Evolutionary conservation across 306 rosid genomes (phyloP).

Genomic region (Cicer chorassanicum): DNA sequence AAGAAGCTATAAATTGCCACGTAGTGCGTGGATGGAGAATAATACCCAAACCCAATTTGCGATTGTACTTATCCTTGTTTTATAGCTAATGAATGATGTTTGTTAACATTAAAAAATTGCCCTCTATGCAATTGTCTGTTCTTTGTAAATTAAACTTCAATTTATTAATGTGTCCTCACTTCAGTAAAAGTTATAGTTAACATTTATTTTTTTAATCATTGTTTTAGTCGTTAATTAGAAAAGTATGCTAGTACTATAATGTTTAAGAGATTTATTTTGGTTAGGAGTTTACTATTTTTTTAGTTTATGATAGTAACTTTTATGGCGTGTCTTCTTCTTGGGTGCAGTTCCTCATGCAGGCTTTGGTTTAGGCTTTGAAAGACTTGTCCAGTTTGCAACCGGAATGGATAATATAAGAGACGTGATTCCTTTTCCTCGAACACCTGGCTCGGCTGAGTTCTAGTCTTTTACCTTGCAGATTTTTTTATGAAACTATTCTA

Average conservation of each 20-base stretch:
- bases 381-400: conserved; percentile 92
- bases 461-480: conserved; percentile 52
- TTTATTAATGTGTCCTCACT: too few relatives aligned
- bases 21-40: too few relatives aligned
- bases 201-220: too few relatives aligned
- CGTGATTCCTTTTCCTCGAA: conserved; percentile 85
- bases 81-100: too few relatives aligned
- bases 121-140: not conserved
- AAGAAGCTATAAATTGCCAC: conserved; percentile 9
- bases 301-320: conserved; percentile 4
- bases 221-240: not conserved
- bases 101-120: not conserved
- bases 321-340: conserved; percentile 36
- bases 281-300: not conserved
- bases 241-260: not conserved
- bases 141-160: not conserved
- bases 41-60: too few relatives aligned
- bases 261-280: not conserved
- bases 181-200: too few relatives aligned
- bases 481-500: not conserved
- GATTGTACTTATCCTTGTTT: too few relatives aligned
- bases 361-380: conserved; percentile 92
- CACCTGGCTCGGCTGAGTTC: conserved; percentile 92
- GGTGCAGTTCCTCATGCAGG: conserved; percentile 92
- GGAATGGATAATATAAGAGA: conserved; percentile 93